These are phyloP conservation scores for Mrakiaceae sp. DNA, from an alignment of 1,284 basidiomycete species.

Conservation along the genomic window DNA sequence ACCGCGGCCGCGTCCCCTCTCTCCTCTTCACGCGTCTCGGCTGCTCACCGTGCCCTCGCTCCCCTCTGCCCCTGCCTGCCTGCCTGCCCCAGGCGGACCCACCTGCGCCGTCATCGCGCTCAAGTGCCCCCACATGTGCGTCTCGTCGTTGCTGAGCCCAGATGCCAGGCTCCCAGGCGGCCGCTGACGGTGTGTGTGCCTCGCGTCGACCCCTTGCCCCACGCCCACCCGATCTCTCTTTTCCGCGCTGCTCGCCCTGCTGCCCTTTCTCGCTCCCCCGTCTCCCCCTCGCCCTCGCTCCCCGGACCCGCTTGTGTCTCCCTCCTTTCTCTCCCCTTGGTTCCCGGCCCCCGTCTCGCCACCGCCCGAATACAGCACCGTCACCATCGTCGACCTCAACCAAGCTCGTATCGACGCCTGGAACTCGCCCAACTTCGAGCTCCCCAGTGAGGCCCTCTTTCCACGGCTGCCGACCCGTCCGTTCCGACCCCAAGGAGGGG, in stretches of 20 bases:
- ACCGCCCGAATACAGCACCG: constrained; percentile 63
- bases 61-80: background rate
- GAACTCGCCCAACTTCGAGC: constrained; percentile 49
- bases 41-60: background rate
- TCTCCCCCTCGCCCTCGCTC: background rate
- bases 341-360: constrained; percentile 12
- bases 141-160: background rate
- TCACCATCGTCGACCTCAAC: constrained; percentile 98
- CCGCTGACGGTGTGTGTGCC: background rate
- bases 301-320: background rate
- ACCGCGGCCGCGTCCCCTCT: background rate
- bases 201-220: background rate
- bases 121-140: constrained; percentile 13
- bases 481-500: background rate
- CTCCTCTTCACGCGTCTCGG: background rate
- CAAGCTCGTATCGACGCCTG: constrained; percentile 87
- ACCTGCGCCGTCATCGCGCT: constrained; percentile 75
- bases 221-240: background rate
- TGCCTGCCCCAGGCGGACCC: constrained; percentile 53
- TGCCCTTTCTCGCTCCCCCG: background rate
- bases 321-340: constrained; percentile 21
- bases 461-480: background rate
- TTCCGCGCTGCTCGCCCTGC: background rate
- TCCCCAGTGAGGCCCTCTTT: constrained; percentile 22
- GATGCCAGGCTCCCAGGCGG: background rate